phyloP scores from a whole-genome alignment of 208 protist species.

The Wallacemonas sp. region DNA sequence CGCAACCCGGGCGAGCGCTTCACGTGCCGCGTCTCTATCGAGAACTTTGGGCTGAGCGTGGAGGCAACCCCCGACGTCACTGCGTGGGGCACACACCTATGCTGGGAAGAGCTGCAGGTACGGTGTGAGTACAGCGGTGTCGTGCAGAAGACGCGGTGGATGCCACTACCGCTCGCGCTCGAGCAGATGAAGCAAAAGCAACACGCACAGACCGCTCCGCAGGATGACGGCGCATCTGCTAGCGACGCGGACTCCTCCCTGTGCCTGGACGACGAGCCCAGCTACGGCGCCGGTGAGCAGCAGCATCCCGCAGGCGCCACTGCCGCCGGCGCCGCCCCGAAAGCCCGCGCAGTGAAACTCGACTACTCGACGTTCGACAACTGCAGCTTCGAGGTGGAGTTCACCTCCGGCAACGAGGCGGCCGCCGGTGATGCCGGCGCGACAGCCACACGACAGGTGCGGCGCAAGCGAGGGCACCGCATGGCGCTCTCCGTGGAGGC shows the following conservation, averaged over 20 bases:
- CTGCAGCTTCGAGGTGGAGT: slow-evolving; percentile 53
- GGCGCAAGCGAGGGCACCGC: slow-evolving; percentile 49
- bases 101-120: slow-evolving; percentile 64
- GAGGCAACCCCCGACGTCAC: slow-evolving; percentile 17
- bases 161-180: slow-evolving; percentile 34
- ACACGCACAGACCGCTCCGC: slow-evolving; percentile 2
- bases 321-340: background rate
- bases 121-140: slow-evolving; percentile 41
- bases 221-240: background rate
- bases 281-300: background rate
- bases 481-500: slow-evolving; percentile 54
- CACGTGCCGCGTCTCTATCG: slow-evolving; percentile 53
- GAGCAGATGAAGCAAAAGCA: slow-evolving; percentile 17
- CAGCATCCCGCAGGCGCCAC: background rate
- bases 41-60: slow-evolving; percentile 50
- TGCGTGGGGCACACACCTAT: slow-evolving; percentile 12
- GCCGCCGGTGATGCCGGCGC: background rate
- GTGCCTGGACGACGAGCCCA: slow-evolving; percentile 10
- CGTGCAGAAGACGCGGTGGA: slow-evolving; percentile 57
- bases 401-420: slow-evolving; percentile 25
- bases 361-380: slow-evolving; percentile 51
- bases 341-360: slow-evolving; percentile 20
- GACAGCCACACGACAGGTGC: slow-evolving; percentile 21
- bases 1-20: slow-evolving; percentile 23
- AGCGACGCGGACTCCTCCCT: slow-evolving; percentile 20